Evolutionary conservation across 1,139 yeast genomes (phyloP).

Genomic region (Protomyces lactucae-debilis): DNA sequence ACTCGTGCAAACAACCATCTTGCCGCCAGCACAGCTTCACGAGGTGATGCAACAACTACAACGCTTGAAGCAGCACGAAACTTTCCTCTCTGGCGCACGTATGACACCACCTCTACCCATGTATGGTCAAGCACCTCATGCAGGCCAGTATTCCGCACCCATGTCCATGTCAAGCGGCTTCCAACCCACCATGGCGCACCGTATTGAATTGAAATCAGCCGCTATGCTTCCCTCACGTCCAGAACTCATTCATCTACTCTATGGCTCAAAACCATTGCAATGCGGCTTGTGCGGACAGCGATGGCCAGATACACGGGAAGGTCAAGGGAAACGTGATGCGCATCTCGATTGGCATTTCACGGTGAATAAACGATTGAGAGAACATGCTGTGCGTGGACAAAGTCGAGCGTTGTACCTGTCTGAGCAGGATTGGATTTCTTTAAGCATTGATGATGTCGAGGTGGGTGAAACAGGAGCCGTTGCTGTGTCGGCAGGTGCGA

Average conservation of each 20-base stretch:
- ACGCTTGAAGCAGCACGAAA: background rate
- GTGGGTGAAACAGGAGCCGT: constrained; percentile 4
- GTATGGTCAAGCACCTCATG: background rate
- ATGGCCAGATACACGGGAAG: constrained; percentile 60
- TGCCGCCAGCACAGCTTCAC: constrained; percentile 30
- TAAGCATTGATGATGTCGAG: constrained; percentile 31
- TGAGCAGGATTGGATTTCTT: constrained; percentile 42
- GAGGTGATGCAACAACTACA: constrained; percentile 28
- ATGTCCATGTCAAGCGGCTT: background rate
- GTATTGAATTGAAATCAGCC: constrained; percentile 21
- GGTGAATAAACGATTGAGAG: constrained; percentile 71
- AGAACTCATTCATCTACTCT: constrained; percentile 43
- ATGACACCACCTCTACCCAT: background rate
- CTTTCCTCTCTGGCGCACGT: background rate
- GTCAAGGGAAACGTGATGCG: constrained; percentile 49
- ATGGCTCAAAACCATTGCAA: constrained; percentile 64
- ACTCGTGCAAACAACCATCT: constrained; percentile 28
- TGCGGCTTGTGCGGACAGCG: constrained; percentile 90
- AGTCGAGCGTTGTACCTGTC: constrained; percentile 79
- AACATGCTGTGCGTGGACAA: constrained; percentile 47
- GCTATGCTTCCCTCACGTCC: constrained; percentile 36
- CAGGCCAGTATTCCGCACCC: background rate
- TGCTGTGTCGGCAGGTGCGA: constrained; percentile 26
- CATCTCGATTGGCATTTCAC: constrained; percentile 98
- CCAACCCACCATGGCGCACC: background rate